Conservation (phyloP, 352 stramenopile genomes). For the Pythium sukuiense region DNA sequence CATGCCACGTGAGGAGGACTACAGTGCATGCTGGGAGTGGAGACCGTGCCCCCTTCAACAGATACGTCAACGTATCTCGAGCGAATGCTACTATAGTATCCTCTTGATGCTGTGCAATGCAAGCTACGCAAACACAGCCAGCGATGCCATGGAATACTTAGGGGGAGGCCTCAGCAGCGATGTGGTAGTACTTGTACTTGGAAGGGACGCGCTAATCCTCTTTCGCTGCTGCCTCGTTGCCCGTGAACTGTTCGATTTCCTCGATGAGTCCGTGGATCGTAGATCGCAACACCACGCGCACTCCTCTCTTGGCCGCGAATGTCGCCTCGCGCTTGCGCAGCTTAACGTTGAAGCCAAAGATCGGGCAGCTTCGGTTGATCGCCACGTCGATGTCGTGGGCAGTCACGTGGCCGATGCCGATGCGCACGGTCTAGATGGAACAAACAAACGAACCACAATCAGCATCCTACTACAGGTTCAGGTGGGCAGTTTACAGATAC, state of each 20-base stretch:
- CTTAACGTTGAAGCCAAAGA: slow-evolving; percentile 85
- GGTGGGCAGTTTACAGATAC: slow-evolving; percentile 18
- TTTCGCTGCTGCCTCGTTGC: not conserved
- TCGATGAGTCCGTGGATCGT: slow-evolving; percentile 82
- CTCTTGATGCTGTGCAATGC: too few relatives aligned
- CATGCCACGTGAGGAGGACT: too few relatives aligned
- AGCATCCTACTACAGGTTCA: slow-evolving; percentile 30
- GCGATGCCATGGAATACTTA: not conserved
- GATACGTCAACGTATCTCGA: too few relatives aligned
- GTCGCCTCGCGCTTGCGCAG: slow-evolving; percentile 58
- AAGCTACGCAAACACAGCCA: too few relatives aligned
- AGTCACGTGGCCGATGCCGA: slow-evolving; percentile 81
- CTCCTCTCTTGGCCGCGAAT: slow-evolving; percentile 50
- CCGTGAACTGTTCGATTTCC: slow-evolving; percentile 47
- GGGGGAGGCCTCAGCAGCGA: too few relatives aligned
- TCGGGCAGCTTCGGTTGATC: slow-evolving; percentile 77
- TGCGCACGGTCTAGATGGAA: slow-evolving; percentile 53
- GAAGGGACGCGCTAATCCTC: not conserved
- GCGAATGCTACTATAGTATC: too few relatives aligned
- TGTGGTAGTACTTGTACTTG: too few relatives aligned
- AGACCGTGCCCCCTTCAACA: too few relatives aligned
- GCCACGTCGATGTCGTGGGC: slow-evolving; percentile 78
- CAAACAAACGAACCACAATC: slow-evolving; percentile 2
- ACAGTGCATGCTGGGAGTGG: too few relatives aligned
- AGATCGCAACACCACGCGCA: slow-evolving; percentile 64